Percentiles rank a stretch among this genome's conserved stretches.
These are phyloP conservation scores for Lactarius psammicola DNA, from an alignment of 768 basidiomycete genomes.

Conservation along the genomic window DNA sequence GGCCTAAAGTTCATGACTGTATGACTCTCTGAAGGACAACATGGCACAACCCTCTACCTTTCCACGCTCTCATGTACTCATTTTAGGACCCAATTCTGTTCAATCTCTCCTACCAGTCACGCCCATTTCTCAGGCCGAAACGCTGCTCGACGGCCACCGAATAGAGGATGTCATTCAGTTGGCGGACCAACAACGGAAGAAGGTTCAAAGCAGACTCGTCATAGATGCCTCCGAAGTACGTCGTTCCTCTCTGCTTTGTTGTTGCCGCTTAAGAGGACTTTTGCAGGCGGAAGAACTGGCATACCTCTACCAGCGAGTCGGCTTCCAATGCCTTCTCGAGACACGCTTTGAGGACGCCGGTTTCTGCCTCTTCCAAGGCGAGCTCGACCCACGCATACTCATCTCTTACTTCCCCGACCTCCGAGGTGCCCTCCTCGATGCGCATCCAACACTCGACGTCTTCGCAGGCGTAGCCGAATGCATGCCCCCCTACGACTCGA, in stretches of 20 bases:
- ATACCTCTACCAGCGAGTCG: constrained; percentile 80
- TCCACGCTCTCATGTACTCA: constrained; percentile 66
- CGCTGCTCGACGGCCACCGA: constrained; percentile 60
- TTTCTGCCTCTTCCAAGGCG: constrained; percentile 71
- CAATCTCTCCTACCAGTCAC: constrained; percentile 70
- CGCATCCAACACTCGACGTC: constrained; percentile 59
- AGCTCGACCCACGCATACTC: constrained; percentile 80
- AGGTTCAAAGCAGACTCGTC: constrained; percentile 50
- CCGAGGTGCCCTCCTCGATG: constrained; percentile 59
- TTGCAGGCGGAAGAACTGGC: constrained; percentile 62
- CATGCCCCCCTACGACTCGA: constrained; percentile 63
- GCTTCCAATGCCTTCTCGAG: constrained; percentile 73
- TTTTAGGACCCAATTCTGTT: constrained; percentile 59
- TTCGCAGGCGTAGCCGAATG: constrained; percentile 73
- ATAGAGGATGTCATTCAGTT: constrained; percentile 64
- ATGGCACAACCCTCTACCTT: constrained; percentile 39
- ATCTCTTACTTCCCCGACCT: constrained; percentile 78
- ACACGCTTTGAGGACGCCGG: constrained; percentile 85
- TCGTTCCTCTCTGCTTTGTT: not conserved
- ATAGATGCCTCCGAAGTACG: constrained; percentile 57
- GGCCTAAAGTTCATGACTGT: not conserved
- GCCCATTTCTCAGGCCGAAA: constrained; percentile 68
- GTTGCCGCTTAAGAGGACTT: not conserved
- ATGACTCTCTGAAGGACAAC: constrained; percentile 1
- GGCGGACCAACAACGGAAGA: constrained; percentile 58